Evolutionary conservation across 257 asterid species (phyloP).

Genomic region (Solanum sitiens): DNA sequence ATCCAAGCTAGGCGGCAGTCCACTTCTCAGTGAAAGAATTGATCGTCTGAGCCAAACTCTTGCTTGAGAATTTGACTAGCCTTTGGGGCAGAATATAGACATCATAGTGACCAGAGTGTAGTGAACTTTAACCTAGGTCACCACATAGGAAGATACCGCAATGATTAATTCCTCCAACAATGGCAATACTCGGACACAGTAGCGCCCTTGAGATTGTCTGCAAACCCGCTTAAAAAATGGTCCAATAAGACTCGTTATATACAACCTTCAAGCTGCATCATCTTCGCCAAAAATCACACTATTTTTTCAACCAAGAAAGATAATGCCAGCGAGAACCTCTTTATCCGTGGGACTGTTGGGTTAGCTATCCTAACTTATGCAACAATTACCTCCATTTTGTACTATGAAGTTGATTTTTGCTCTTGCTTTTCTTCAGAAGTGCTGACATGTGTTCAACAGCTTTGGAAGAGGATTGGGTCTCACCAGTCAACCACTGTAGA

Average conservation of each 20-base stretch:
- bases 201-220: background rate
- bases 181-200: background rate
- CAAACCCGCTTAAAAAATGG: background rate
- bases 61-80: background rate
- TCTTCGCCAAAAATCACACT: background rate
- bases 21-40: background rate
- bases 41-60: background rate
- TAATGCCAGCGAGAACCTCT: background rate
- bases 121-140: background rate
- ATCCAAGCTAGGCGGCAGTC: background rate
- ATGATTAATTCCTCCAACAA: background rate
- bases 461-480: constrained; percentile 40
- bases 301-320: background rate
- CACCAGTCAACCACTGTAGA: constrained; percentile 79
- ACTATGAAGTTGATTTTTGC: constrained; percentile 23
- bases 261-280: background rate
- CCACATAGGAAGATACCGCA: background rate
- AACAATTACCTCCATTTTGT: constrained; percentile 55
- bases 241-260: background rate
- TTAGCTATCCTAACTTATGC: background rate
- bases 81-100: background rate
- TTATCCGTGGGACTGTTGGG: background rate
- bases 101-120: background rate
- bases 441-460: constrained; percentile 53
- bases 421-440: constrained; percentile 59